These are phyloP conservation scores for Pascua sp. DNA, from an alignment of 1,284 basidiomycete genomes.

Conservation along the genomic window DNA sequence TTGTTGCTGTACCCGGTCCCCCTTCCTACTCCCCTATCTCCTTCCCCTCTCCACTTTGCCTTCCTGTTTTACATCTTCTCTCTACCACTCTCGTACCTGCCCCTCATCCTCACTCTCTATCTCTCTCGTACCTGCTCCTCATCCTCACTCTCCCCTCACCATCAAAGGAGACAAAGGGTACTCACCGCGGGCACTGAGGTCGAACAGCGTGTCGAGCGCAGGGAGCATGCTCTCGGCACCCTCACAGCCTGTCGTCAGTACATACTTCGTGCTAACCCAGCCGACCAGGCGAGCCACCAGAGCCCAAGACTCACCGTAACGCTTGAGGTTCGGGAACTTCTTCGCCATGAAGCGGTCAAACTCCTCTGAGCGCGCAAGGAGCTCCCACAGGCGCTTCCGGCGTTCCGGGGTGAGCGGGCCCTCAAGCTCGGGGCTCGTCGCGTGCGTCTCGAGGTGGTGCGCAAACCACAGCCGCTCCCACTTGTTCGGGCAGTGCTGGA, in stretches of 20 bases:
- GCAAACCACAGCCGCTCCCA: constrained; percentile 65
- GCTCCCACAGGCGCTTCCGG: constrained; percentile 61
- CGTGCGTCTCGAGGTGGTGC: constrained; percentile 69
- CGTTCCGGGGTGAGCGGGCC: constrained; percentile 37
- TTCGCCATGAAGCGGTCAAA: constrained; percentile 58
- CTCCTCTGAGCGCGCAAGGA: constrained; percentile 70
- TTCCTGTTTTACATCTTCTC: no score
- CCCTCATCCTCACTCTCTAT: no score
- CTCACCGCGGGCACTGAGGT: constrained; percentile 61
- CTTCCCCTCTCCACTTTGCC: no score
- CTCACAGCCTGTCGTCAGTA: constrained; percentile 52
- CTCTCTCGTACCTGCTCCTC: no score
- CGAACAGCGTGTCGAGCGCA: constrained; percentile 71
- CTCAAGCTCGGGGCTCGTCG: constrained; percentile 46
- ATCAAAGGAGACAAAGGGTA: neutral
- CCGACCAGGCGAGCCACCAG: neutral
- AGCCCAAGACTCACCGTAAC: constrained; percentile 28
- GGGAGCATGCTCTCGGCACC: constrained; percentile 88
- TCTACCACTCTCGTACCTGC: no score
- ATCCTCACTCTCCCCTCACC: no score
- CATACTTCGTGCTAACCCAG: neutral
- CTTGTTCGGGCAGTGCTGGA: constrained; percentile 49
- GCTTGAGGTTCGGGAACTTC: constrained; percentile 45
- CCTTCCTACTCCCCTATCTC: no score
- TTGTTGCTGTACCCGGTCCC: no score